Evolutionary conservation across 1,139 yeast species (phyloP).

Genomic region (Yamadazyma atlantica): DNA sequence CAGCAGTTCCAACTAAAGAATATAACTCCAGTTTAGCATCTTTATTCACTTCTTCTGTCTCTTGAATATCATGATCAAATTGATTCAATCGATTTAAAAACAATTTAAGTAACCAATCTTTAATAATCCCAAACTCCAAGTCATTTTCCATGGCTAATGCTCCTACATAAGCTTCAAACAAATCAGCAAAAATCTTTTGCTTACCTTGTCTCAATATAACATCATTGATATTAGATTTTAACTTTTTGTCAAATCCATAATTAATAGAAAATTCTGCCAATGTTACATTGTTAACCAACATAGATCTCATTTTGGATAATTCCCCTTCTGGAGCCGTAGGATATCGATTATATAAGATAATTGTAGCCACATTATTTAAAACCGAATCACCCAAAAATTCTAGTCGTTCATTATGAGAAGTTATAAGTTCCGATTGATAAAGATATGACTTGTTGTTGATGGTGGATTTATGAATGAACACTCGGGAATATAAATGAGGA

Average conservation of each 20-base stretch:
- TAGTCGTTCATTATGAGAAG: slow-evolving; percentile 80
- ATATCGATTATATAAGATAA: slow-evolving; percentile 61
- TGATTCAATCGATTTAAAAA: slow-evolving; percentile 33
- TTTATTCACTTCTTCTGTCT: slow-evolving; percentile 41
- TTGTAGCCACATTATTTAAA: slow-evolving; percentile 69
- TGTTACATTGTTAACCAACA: slow-evolving; percentile 71
- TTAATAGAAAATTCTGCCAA: slow-evolving; percentile 67
- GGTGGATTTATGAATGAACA: slow-evolving; percentile 79
- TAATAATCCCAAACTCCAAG: slow-evolving; percentile 46
- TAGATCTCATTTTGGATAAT: slow-evolving; percentile 68
- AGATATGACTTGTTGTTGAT: slow-evolving; percentile 60
- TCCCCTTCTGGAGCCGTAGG: slow-evolving; percentile 82
- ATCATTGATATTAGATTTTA: slow-evolving; percentile 49
- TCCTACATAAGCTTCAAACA: slow-evolving; percentile 90
- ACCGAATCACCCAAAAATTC: slow-evolving; percentile 95
- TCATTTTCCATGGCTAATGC: slow-evolving; percentile 68
- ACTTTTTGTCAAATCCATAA: slow-evolving; percentile 67
- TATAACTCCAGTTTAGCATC: slow-evolving; percentile 80
- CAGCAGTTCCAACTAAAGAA: slow-evolving; percentile 75
- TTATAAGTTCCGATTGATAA: slow-evolving; percentile 54
- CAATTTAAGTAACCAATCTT: slow-evolving; percentile 60
- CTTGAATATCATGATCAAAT: slow-evolving; percentile 27
- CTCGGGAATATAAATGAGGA: slow-evolving; percentile 60
- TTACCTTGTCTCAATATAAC: slow-evolving; percentile 33
- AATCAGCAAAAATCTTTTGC: slow-evolving; percentile 67